Evolutionary conservation across 805 yeast species (phyloP), one percentile per base, ranked within the genome.

Genomic region (Wickerhamomyces silvicola): DNA sequence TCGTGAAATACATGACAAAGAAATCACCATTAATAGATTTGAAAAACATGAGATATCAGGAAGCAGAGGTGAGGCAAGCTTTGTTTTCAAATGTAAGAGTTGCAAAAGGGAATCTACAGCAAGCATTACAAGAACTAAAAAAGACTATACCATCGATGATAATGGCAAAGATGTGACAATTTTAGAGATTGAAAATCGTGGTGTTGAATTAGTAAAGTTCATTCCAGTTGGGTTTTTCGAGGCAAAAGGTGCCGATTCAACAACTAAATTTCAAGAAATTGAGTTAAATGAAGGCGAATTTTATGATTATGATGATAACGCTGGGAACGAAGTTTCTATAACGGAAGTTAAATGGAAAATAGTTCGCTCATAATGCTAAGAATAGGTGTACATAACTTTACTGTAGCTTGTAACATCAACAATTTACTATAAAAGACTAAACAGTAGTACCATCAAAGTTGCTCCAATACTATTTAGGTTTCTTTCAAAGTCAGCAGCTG

Each of bases 281-380:
- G 92, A 81, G 35, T 61, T 87, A 18, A 71, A 66, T 22, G 95
- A 84, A 17, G 77, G 74, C 32, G 97, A 92, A 52, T 88, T 95
- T 88, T 92, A 79, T 52, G 98, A 92, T 48, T 92, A 88, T 52
- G 97, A 92, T 54, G 97, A 92, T 35, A 73, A 77, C 43, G 78
- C 81, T 7, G 72, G 75, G 10, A 72, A 64, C 26, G 97, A 90
- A 56, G 96, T 87, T 13, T 75, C 88, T 15, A 70, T 92, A 11
- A 76, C 82, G 1, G 88, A 84, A 3, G 64, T 77, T n/a, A 51
- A 58, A 27, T 88, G 92, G 81, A 72, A 68, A 8, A 64, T 90
- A 26, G 59, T 64, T 7, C 54, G 51, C 31, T 40, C 41, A 9
- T 41, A 31, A 6, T 11, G 7, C 5, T 20, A 7, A 4, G 5